These are phyloP conservation scores for Heliamphora pulchella DNA, from an alignment of 179 eudicot genomes.

Conservation along the genomic window DNA sequence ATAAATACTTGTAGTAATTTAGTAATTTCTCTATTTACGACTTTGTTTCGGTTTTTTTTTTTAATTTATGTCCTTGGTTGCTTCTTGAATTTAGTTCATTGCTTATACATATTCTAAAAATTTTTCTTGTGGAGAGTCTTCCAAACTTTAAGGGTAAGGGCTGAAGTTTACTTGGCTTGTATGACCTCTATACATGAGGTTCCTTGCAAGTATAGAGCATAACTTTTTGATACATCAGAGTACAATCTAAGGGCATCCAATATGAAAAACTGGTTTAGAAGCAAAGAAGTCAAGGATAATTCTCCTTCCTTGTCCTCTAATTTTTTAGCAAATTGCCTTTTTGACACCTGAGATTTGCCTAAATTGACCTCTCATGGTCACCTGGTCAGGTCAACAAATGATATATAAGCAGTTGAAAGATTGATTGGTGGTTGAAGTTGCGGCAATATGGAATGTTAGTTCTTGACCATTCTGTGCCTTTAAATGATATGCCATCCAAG, in stretches of 20 bases:
- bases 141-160: neutral
- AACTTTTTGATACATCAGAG: neutral
- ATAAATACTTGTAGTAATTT: neutral
- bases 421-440: neutral
- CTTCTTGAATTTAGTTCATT: neutral
- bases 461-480: slow-evolving; percentile 1
- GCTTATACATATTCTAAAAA: neutral
- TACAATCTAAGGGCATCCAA: neutral
- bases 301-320: neutral
- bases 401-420: neutral
- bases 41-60: neutral
- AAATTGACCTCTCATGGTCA: neutral
- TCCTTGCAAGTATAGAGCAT: neutral
- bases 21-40: neutral
- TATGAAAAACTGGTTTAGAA: neutral
- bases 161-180: slow-evolving; percentile 3
- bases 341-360: neutral
- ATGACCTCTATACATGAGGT: neutral
- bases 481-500: neutral
- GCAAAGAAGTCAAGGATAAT: neutral
- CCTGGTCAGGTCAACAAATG: neutral
- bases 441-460: slow-evolving; percentile 5
- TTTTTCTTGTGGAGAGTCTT: neutral
- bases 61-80: neutral
- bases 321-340: neutral